Conservation (phyloP, 257 asterid species). For the Capsicum rhomboideum region DNA sequence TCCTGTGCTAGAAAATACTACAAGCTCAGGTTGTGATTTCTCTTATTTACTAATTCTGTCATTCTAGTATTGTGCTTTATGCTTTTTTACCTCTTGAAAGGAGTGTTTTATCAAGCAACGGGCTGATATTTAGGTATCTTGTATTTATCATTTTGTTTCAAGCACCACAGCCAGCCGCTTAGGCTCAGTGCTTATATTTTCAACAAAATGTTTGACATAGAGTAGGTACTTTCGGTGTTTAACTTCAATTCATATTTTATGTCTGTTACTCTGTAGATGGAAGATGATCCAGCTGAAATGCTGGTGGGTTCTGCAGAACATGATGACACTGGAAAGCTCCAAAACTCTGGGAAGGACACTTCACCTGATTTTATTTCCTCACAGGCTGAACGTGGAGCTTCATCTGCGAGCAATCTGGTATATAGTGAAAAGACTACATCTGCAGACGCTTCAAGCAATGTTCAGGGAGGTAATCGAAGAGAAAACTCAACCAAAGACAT, state of each 20-base stretch:
- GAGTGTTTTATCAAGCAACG: neutral
- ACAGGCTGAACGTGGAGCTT: conserved; percentile 30
- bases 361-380: conserved; percentile 21
- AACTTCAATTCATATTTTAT: conserved; percentile 12
- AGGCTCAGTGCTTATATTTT: neutral
- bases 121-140: neutral
- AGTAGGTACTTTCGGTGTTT: conserved; percentile 7
- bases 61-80: neutral
- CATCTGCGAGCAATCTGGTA: conserved; percentile 27
- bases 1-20: neutral
- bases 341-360: conserved; percentile 27
- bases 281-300: conserved; percentile 70
- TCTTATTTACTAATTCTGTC: neutral
- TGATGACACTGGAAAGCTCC: conserved; percentile 30
- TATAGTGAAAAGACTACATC: conserved; percentile 23
- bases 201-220: neutral
- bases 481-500: conserved; percentile 40
- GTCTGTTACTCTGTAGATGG: conserved; percentile 44
- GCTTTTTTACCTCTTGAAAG: neutral
- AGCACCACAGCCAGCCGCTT: neutral
- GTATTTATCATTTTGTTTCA: neutral
- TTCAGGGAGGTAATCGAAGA: conserved; percentile 29
- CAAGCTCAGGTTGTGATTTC: neutral
- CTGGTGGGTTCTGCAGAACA: conserved; percentile 43
- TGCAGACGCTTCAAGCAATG: conserved; percentile 28